These are phyloP conservation scores for Tylopilus intermedius DNA, from an alignment of 768 basidiomycete genomes.

Conservation along the genomic window DNA sequence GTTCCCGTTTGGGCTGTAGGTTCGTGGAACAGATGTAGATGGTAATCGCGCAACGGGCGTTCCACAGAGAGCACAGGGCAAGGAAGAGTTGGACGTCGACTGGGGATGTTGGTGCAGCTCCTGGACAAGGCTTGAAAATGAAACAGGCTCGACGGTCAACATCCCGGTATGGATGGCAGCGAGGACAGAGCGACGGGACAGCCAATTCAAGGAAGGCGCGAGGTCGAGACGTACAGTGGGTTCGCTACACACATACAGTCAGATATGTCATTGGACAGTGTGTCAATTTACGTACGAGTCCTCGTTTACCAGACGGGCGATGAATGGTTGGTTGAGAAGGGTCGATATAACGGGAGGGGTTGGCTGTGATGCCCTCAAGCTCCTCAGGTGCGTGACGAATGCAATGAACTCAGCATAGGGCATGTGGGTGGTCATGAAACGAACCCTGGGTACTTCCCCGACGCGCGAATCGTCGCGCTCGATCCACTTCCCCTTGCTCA, in stretches of 20 bases:
- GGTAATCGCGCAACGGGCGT: conserved; percentile 48
- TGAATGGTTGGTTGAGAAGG: conserved; percentile 72
- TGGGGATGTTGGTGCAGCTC: conserved; percentile 45
- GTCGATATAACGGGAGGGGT: conserved; percentile 66
- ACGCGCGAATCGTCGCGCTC: conserved; percentile 34
- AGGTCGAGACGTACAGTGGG: conserved; percentile 88
- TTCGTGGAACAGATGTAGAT: conserved; percentile 26
- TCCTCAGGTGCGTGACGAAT: conserved; percentile 73
- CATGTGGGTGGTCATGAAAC: conserved; percentile 60
- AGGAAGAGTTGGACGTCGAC: conserved; percentile 39
- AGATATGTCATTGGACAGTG: conserved; percentile 7
- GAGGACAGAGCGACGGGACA: conserved; percentile 80
- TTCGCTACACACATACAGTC: conserved; percentile 45
- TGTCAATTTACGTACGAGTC: conserved; percentile 66
- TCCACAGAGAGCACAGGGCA: conserved; percentile 78
- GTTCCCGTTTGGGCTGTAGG: conserved; percentile 45
- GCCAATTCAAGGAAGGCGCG: conserved; percentile 92
- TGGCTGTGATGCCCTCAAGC: conserved; percentile 54
- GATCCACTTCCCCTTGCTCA: conserved; percentile 70
- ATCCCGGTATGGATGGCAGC: conserved; percentile 84
- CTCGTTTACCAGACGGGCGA: conserved; percentile 69
- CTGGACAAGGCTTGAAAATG: conserved; percentile 53
- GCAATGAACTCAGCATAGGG: conserved; percentile 78
- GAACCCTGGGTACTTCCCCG: conserved; percentile 30
- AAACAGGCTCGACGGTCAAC: conserved; percentile 82